Evolutionary conservation across 2,329 filamentous ascomycete genomes (phyloP).

Genomic region (Phyllosticta capitalensis): DNA sequence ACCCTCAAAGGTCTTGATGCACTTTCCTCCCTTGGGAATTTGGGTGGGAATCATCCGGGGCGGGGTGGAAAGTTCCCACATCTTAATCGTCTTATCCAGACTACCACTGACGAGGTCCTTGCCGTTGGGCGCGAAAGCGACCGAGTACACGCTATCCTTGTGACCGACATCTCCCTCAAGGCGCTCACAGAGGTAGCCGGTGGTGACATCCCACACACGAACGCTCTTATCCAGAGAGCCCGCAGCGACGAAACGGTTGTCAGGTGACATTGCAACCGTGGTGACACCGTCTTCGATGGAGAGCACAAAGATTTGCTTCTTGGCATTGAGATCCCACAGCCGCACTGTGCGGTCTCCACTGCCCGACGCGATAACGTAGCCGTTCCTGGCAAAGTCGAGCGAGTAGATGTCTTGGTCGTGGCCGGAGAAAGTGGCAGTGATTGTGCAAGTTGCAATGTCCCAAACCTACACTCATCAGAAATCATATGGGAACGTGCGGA

Average conservation of each 20-base stretch:
- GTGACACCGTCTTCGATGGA: conserved; percentile 96
- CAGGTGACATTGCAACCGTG: conserved; percentile 92
- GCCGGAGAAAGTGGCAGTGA: conserved; percentile 88
- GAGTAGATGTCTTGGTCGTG: conserved; percentile 99
- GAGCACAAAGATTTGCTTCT: conserved; percentile 71
- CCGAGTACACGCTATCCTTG: conserved; percentile 93
- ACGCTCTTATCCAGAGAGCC: conserved; percentile 97
- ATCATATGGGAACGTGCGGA: not conserved
- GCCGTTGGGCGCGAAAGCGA: conserved; percentile 90
- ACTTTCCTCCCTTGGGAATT: conserved; percentile 76
- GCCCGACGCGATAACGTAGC: conserved; percentile 87
- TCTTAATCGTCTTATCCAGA: conserved; percentile 97
- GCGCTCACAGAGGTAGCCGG: conserved; percentile 78
- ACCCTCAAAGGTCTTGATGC: conserved; percentile 92
- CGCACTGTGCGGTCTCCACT: conserved; percentile 91
- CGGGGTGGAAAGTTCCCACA: conserved; percentile 84
- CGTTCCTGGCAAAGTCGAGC: conserved; percentile 87
- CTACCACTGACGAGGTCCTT: conserved; percentile 89
- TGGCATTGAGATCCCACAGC: conserved; percentile 88
- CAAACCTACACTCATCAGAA: conserved; percentile 56
- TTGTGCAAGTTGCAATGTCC: conserved; percentile 77
- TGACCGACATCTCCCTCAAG: conserved; percentile 89
- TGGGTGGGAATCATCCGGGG: conserved; percentile 56
- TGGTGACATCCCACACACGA: conserved; percentile 87
- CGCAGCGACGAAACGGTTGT: conserved; percentile 87